phyloP scores from a whole-genome alignment of 805 yeast species.

The Saturnispora halmiae region DNA sequence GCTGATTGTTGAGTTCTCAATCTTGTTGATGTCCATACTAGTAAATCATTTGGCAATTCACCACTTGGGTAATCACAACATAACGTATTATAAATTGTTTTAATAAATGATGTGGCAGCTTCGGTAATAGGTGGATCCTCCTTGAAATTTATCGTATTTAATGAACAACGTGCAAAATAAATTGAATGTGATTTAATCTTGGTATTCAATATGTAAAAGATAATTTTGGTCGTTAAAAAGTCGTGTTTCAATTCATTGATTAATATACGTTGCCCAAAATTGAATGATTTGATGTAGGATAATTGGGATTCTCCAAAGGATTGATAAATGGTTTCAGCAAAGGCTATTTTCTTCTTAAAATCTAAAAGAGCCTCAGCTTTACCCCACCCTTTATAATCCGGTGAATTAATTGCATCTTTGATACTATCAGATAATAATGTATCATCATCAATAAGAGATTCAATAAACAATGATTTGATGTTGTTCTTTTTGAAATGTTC shows the following conservation, averaged over 20 bases:
- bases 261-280: slow-evolving; percentile 79
- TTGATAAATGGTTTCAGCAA: slow-evolving; percentile 62
- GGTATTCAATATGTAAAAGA: slow-evolving; percentile 85
- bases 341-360: slow-evolving; percentile 61
- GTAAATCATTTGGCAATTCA: slow-evolving; percentile 33
- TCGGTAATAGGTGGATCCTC: slow-evolving; percentile 76
- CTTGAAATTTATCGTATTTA: slow-evolving; percentile 48
- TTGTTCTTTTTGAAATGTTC: slow-evolving; percentile 44
- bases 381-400: slow-evolving; percentile 77
- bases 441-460: slow-evolving; percentile 71
- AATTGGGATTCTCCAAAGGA: slow-evolving; percentile 53
- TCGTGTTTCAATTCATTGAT: slow-evolving; percentile 79
- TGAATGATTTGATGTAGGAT: slow-evolving; percentile 75
- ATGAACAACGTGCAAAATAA: slow-evolving; percentile 81
- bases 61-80: slow-evolving; percentile 24
- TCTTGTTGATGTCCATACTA: slow-evolving; percentile 94
- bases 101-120: slow-evolving; percentile 63
- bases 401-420: slow-evolving; percentile 75
- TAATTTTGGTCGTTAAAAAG: slow-evolving; percentile 81
- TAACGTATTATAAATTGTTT: slow-evolving; percentile 51
- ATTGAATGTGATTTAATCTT: slow-evolving; percentile 81
- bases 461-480: slow-evolving; percentile 80
- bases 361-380: slow-evolving; percentile 66
- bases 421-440: slow-evolving; percentile 65
- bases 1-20: slow-evolving; percentile 77